Evolutionary conservation across 768 basidiomycete species (phyloP).

Genomic region (Psilocybe cubensis): DNA sequence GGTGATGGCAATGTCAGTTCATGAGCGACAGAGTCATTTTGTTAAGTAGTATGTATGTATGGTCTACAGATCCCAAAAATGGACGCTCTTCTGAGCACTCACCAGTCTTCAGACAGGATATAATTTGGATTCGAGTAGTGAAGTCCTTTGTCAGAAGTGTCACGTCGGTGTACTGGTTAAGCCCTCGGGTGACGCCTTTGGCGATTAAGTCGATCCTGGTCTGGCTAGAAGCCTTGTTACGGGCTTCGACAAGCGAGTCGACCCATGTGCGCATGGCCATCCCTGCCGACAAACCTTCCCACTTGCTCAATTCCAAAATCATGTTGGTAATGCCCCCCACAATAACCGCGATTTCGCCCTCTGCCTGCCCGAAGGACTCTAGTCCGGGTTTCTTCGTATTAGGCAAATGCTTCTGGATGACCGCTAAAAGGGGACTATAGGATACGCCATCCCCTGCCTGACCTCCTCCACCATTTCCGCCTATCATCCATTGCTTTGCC

Average conservation of each 20-base stretch:
- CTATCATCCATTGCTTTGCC: constrained; percentile 48
- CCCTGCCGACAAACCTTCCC: constrained; percentile 58
- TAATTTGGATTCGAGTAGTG: constrained; percentile 56
- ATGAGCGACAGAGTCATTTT: not conserved
- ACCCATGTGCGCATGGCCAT: constrained; percentile 63
- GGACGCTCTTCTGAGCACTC: constrained; percentile 20
- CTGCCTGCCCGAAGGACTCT: constrained; percentile 48
- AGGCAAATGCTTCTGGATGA: constrained; percentile 55
- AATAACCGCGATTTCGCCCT: constrained; percentile 51
- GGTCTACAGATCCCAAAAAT: not conserved
- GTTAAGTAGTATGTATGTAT: not conserved
- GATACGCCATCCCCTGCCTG: constrained; percentile 60
- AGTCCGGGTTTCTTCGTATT: constrained; percentile 44
- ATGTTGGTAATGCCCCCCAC: constrained; percentile 58
- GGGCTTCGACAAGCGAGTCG: constrained; percentile 47
- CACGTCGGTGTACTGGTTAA: constrained; percentile 53
- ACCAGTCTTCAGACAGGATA: constrained; percentile 55
- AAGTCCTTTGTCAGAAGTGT: constrained; percentile 57
- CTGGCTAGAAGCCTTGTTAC: constrained; percentile 33
- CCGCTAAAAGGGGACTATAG: constrained; percentile 44
- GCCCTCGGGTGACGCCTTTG: constrained; percentile 52
- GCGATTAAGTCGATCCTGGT: constrained; percentile 45
- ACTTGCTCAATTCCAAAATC: constrained; percentile 57
- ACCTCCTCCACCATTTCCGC: constrained; percentile 34
- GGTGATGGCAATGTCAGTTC: constrained; percentile 12